Percentiles rank a stretch among this genome's conserved stretches.
Evolutionary conservation across 2,329 filamentous ascomycete species (phyloP).

Genomic region (Aspergillus ochraceus): DNA sequence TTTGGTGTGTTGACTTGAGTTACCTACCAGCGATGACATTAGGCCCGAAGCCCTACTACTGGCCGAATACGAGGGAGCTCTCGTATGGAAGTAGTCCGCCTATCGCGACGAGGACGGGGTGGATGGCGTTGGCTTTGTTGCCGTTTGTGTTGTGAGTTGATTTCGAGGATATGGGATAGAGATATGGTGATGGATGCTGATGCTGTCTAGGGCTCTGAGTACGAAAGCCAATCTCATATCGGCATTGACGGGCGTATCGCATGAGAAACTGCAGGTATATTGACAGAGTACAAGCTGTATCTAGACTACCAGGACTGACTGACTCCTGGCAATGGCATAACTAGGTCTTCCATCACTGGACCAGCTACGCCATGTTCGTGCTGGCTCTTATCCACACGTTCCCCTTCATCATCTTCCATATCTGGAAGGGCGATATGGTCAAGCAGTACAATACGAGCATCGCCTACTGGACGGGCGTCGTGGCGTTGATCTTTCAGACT

Average conservation of each 20-base stretch:
- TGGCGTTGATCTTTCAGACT: conserved; percentile 54
- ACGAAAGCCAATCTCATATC: conserved; percentile 60
- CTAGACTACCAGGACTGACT: too few relatives aligned
- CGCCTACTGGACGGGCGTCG: conserved; percentile 58
- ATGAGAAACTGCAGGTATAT: conserved; percentile 55
- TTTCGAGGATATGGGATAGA: neutral
- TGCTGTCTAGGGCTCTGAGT: conserved; percentile 41
- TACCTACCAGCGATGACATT: conserved; percentile 45
- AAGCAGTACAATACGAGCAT: conserved; percentile 47
- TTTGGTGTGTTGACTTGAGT: conserved; percentile 26
- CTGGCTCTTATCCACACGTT: conserved; percentile 60
- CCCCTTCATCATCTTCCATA: conserved; percentile 58
- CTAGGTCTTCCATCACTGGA: conserved; percentile 52
- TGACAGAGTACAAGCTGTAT: too few relatives aligned
- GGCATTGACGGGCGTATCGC: conserved; percentile 54
- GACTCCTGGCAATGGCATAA: too few relatives aligned
- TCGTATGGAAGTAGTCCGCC: conserved; percentile 54
- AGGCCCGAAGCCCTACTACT: conserved; percentile 57
- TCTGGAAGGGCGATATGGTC: conserved; percentile 51
- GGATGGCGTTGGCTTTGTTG: conserved; percentile 53
- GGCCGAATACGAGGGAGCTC: conserved; percentile 45
- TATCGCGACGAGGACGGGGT: conserved; percentile 54
- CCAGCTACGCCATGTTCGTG: conserved; percentile 57
- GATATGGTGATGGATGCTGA: conserved; percentile 9
- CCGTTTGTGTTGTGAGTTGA: conserved; percentile 50